A percentile compares a stretch with the other conserved stretches of the same genome.
Conservation (phyloP, 2,329 filamentous ascomycete species). For the Xylariaceae sp. region DNA sequence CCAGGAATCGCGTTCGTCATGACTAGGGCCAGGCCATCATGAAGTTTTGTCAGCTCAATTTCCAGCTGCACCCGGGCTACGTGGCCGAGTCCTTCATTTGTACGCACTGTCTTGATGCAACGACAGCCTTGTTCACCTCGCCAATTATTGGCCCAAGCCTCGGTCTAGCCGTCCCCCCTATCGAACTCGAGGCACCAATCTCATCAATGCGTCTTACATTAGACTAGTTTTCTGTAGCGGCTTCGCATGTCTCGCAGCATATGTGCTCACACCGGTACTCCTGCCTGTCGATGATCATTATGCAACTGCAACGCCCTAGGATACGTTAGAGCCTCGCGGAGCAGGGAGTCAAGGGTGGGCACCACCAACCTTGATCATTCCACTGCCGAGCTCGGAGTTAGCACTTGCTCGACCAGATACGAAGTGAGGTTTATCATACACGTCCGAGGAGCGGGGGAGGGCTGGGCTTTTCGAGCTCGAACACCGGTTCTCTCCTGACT, state of each 20-base stretch:
- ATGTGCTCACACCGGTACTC: slow-evolving; percentile 57
- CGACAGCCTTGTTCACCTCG: background rate
- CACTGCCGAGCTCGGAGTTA: slow-evolving; percentile 30
- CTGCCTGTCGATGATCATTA: slow-evolving; percentile 55
- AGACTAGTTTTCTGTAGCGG: slow-evolving; percentile 40
- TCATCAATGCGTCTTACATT: background rate
- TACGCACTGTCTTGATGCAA: background rate
- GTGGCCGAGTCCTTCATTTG: background rate
- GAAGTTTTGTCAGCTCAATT: background rate
- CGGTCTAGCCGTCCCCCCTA: background rate
- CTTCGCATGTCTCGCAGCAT: slow-evolving; percentile 54
- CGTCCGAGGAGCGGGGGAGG: background rate
- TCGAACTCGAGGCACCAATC: background rate
- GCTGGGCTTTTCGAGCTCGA: no score
- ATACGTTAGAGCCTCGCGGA: slow-evolving; percentile 17
- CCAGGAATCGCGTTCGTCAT: background rate
- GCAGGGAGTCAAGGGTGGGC: background rate
- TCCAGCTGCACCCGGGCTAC: background rate
- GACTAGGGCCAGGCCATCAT: background rate
- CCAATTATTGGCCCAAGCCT: background rate
- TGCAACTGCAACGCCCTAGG: slow-evolving; percentile 50
- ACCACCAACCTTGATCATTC: slow-evolving; percentile 45
- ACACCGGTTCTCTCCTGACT: background rate
- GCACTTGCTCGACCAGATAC: background rate
- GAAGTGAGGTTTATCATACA: background rate